Percentiles rank a stretch among this genome's conserved stretches.
Conservation (phyloP, 1,139 yeast genomes). For the Saccharomyces hybrid region DNA sequence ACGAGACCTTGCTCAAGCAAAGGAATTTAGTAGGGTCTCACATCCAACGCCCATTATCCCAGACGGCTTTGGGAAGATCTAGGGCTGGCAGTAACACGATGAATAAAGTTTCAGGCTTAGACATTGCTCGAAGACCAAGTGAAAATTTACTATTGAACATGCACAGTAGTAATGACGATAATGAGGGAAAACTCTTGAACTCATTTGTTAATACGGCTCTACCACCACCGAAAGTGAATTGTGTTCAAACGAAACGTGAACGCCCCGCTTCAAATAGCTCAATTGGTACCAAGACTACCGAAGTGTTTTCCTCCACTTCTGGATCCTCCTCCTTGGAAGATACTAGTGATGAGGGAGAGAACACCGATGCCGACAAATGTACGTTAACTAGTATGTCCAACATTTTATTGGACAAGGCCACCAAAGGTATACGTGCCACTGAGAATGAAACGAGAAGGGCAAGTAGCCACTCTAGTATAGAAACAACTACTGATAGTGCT, state of each 20-base stretch:
- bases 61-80: not conserved
- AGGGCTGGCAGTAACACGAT: not conserved
- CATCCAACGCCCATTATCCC: not conserved
- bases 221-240: slow-evolving; percentile 16
- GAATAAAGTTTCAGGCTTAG: slow-evolving; percentile 22
- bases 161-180: slow-evolving; percentile 2
- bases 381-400: slow-evolving; percentile 4
- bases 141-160: slow-evolving; percentile 26
- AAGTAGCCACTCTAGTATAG: not conserved
- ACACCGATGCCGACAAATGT: slow-evolving; percentile 3
- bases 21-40: not conserved
- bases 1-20: not conserved
- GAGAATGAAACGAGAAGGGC: not conserved
- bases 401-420: not conserved
- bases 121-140: slow-evolving; percentile 30
- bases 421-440: not conserved
- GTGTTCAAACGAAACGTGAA: slow-evolving; percentile 13
- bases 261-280: slow-evolving; percentile 31
- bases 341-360: slow-evolving; percentile 1
- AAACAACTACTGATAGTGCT: not conserved
- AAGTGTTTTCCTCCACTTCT: slow-evolving; percentile 23
- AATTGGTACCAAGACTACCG: slow-evolving; percentile 26
- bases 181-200: slow-evolving; percentile 4
- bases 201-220: slow-evolving; percentile 1
- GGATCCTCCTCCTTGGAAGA: slow-evolving; percentile 11